Evolutionary conservation across 1,139 yeast species (phyloP), one percentile per base, ranked within the genome.

Genomic region (Saccharomyces uvarum): DNA sequence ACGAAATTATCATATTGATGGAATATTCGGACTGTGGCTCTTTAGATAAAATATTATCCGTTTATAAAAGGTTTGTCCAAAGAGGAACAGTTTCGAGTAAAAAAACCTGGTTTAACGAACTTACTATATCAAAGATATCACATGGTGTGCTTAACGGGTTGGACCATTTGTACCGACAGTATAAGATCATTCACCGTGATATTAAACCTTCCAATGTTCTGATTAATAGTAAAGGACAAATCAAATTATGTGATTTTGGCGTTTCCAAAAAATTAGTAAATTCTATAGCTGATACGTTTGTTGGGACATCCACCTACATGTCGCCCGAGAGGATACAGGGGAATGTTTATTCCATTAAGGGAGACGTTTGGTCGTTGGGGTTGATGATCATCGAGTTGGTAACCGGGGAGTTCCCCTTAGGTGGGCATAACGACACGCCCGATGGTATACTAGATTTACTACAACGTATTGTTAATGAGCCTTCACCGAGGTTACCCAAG

Each of bases 251-350:
- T 71, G 98, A 91, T 71, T 91, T 91, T 73, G 98, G 99, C 11
- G 99, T 93, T 6, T 83, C 91, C 44, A 82, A 97, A 59, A 96
- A 90, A 68, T 77, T 93, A 56, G 88, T 89, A 56, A 90, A 91
- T 69, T 90, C 97, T 0, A 80, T 93, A 57, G 98, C 97, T 0
- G 97, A 93, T 63, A 93, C 98, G 0, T 93, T 93, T 76, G 98
- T 93, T 9, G 99, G 99, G 1, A 93, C 99, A 0, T 89, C 97
- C 1, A 89, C 96, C 1, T 93, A 93, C 67, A 93, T 93, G 99
- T 89, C 96, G 1, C 99, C 99, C 0, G 99, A 93, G 67, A 79
- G 99, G 60, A 93, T 93, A 55, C 97, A 89, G 71, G 99, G 99
- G 11, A 88, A 89, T 51, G 85, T 85, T 14, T 93, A 93, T 70